Evolutionary conservation across 768 basidiomycete species (phyloP).

Genomic region (Mycena polygramma): DNA sequence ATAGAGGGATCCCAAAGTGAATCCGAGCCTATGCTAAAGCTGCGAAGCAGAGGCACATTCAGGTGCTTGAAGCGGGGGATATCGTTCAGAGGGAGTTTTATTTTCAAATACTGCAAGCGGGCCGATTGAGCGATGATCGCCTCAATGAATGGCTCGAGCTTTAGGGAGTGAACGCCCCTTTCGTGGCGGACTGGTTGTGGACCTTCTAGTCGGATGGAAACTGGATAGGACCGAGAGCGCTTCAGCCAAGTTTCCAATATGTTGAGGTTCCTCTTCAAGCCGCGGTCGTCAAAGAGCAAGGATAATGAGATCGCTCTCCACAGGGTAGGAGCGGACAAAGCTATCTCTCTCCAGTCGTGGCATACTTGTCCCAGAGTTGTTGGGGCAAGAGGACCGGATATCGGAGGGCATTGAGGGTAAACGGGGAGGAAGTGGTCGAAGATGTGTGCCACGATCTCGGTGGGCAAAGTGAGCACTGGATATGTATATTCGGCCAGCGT

Average conservation of each 20-base stretch:
- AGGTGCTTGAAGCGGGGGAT: no score
- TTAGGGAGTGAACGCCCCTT: no score
- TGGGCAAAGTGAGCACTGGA: conserved; percentile 4
- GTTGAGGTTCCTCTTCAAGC: no score
- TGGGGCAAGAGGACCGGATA: background rate
- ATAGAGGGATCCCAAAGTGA: background rate
- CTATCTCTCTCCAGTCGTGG: background rate
- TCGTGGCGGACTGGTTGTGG: background rate
- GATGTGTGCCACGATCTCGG: conserved; percentile 9
- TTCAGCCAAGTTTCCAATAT: background rate
- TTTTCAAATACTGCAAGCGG: background rate
- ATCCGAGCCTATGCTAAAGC: background rate
- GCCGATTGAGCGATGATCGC: background rate
- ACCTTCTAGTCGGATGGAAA: background rate
- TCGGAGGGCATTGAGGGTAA: background rate
- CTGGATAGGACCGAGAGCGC: background rate
- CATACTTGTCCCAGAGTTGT: background rate
- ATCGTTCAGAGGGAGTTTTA: background rate
- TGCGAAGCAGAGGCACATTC: background rate
- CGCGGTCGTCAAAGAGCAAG: background rate
- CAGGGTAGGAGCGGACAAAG: background rate
- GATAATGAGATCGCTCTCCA: background rate
- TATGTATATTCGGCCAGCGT: conserved; percentile 1
- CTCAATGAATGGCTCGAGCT: background rate
- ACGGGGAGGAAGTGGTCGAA: conserved; percentile 1